phyloP scores from a whole-genome alignment of 495 filamentous ascomycete species.

The Penicillium desertorum region DNA sequence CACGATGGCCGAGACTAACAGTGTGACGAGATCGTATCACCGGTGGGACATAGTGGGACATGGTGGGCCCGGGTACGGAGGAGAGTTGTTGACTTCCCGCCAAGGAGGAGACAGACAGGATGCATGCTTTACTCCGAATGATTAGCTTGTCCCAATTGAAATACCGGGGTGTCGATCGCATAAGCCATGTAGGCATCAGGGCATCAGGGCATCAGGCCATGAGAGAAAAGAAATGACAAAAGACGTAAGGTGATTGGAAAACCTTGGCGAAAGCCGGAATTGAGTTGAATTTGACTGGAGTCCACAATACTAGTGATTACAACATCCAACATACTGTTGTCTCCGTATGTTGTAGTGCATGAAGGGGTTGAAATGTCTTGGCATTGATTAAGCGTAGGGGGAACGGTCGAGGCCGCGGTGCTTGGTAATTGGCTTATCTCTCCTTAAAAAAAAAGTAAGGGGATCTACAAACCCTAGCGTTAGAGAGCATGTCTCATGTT shows the following conservation, averaged over 20 bases:
- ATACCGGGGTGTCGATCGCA: neutral
- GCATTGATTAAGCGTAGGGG: slow-evolving; percentile 15
- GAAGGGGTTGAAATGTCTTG: neutral
- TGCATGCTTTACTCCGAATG: slow-evolving; percentile 1
- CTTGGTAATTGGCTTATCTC: slow-evolving; percentile 23
- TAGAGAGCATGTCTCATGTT: no score
- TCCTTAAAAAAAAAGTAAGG: neutral
- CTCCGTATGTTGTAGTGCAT: neutral
- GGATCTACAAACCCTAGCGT: no score
- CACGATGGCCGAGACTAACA: neutral
- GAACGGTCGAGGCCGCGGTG: slow-evolving; percentile 22
- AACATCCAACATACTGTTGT: no score
- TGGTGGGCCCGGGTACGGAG: neutral
- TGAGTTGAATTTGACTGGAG: neutral
- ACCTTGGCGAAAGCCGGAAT: neutral
- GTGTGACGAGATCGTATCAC: slow-evolving; percentile 10
- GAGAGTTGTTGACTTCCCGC: slow-evolving; percentile 2
- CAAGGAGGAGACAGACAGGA: neutral
- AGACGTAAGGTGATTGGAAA: neutral
- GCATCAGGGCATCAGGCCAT: neutral
- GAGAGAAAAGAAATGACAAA: neutral
- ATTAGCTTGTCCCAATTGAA: neutral
- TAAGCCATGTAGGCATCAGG: neutral
- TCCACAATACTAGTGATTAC: no score
- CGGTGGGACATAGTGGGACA: neutral